Base-by-base conservation (phyloP, 2,329 filamentous ascomycete species). In the Beauveria scarabaeidicola region DNA sequence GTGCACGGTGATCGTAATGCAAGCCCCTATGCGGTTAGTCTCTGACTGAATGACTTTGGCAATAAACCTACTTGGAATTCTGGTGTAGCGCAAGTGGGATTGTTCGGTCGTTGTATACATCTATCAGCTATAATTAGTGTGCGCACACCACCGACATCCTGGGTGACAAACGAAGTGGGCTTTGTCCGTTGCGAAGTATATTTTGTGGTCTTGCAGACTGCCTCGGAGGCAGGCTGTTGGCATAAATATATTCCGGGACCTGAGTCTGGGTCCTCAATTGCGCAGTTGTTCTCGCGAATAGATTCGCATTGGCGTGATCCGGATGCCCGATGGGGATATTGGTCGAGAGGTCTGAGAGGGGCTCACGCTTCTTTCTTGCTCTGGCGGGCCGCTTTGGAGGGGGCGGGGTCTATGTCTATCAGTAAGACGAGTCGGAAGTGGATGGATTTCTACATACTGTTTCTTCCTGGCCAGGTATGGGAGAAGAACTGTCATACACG, bases 401-500 rank as follows among this genome's bases (percentile, higher is more conserved):
- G 2, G 73, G 71, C 40, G 71, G 65, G 53, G 55, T 53, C 55
- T 55, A 27, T 11, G 6, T 23, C 13, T 3, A n/a, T 58, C 8
- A 51, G 44, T 6, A 17, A 23, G 21, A 11, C 13, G 7, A 9
- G 9, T 23, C 23, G 6, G 8, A 36, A 19, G 25, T 1, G 13
- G 9, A 17, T 3, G 11, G 0, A 10, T 9, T 1, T 29, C 17
- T 29, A 68, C 77, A 66, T 69, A 85, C 83, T 43, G 77, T 67
- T 58, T 73, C 72, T 54, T 72, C 71, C 59, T 73, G 69, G 19
- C 69, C 72, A 38, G 70, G 69, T 40, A 63, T 75, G 66, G 73
- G 72, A 0, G 83, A 86, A 17, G 82, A 81, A 44, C 76, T 78
- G 43, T 83, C 83, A 48, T 86, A 87, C 40, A 87, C 82, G 62